Evolutionary conservation across 2,329 filamentous ascomycete species (phyloP).

Genomic region (Alternaria sp.): DNA sequence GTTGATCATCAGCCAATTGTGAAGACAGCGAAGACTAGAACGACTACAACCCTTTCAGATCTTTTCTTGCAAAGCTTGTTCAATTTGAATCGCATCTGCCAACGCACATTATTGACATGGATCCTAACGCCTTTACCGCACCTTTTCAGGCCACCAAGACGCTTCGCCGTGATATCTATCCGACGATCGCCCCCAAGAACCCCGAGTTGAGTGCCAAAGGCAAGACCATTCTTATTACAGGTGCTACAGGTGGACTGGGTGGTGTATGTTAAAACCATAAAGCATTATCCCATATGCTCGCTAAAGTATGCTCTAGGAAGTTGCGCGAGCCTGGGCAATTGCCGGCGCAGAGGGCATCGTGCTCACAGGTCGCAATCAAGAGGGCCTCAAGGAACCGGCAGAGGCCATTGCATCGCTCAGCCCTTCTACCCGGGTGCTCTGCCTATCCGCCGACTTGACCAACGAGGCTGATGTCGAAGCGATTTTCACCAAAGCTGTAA

Average conservation of each 20-base stretch:
- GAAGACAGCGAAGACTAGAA: not conserved
- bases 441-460: slow-evolving; percentile 31
- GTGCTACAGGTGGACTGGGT: slow-evolving; percentile 31
- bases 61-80: not conserved
- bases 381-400: slow-evolving; percentile 28
- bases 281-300: not conserved
- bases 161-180: slow-evolving; percentile 29
- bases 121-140: slow-evolving; percentile 20
- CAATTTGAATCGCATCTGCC: not conserved
- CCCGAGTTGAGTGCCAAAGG: slow-evolving; percentile 23
- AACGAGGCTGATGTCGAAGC: slow-evolving; percentile 25
- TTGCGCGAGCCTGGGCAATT: slow-evolving; percentile 36
- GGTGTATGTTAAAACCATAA: not conserved
- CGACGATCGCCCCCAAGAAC: slow-evolving; percentile 25
- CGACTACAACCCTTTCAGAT: not conserved
- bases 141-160: slow-evolving; percentile 29
- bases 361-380: slow-evolving; percentile 32
- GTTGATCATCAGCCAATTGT: no score
- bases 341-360: slow-evolving; percentile 37
- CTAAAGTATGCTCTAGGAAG: slow-evolving; percentile 9
- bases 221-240: slow-evolving; percentile 33
- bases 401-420: slow-evolving; percentile 20
- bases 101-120: not conserved
- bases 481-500: slow-evolving; percentile 15
- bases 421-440: slow-evolving; percentile 29